Evolutionary conservation across 768 basidiomycete genomes (phyloP), one percentile per base, ranked within the genome.

Genomic region (Gloeopeniophorella convolvens): DNA sequence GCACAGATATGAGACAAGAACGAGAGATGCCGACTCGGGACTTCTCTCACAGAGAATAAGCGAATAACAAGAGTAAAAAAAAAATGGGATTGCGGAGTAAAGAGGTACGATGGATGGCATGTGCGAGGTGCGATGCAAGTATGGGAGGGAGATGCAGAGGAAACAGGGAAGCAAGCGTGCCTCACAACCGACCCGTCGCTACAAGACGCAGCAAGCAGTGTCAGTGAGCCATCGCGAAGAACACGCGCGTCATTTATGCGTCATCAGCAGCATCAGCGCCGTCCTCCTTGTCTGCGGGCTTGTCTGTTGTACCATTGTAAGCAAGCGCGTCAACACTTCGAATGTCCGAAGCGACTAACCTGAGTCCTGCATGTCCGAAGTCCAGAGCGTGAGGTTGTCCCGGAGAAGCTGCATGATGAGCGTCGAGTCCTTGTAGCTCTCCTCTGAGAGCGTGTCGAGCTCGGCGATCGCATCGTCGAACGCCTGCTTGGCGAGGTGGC

Each of bases 391-490:
- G 36, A 98, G 74, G 81, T 97, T 97, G 70, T 97, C 94, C 65
- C 93, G 83, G 66, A 97, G 82, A 56, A 97, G 75, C 71, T 97
- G 95, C 86, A 91, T 88, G 71, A 95, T 95, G 60, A 97, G 75
- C 33, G 95, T 98, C 51, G 92, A 96, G 71, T 97, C 94, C 77
- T 97, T 96, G 87, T 98, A 97, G 70, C 85, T 88, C 78, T 97
- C 94, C 74, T 97, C 95, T 62, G 89, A 93, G 48, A 98, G 82
- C 20, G 94, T 97, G 77, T 98, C 94, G 64, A 97, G 90, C 74
- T 98, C 94, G 60, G 94, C 93, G 67, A 98, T 97, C 39, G 95
- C 95, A 68, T 97, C 94, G 58, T 97, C 94, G 70, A 98, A 98
- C 7, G 95, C 94, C 71, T 96, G 92, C 77, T 98, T 98, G 68